phyloP scores from a whole-genome alignment of 352 stramenopile species.

The Globisporangium solare region DNA sequence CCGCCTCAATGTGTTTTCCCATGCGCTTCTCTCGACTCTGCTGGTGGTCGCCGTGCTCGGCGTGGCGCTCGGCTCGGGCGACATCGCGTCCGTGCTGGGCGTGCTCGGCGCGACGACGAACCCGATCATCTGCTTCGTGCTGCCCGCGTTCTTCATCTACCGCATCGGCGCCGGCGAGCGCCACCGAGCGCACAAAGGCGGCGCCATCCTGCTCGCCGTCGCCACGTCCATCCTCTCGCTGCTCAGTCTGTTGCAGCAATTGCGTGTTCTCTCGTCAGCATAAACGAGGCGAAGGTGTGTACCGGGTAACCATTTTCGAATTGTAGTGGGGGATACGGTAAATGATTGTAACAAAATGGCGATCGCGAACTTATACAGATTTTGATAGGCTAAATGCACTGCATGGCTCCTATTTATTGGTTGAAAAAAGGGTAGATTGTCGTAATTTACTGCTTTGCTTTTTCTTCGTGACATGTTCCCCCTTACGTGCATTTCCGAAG shows the following conservation, averaged over 20 bases:
- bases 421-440: not conserved
- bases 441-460: conserved; percentile 3
- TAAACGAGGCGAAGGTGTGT: not conserved
- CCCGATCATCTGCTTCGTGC: conserved; percentile 83
- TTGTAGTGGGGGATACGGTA: not conserved
- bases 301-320: not conserved
- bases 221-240: conserved; percentile 38
- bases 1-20: conserved; percentile 36
- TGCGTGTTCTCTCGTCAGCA: conserved; percentile 10
- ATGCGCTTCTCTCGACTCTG: conserved; percentile 40
- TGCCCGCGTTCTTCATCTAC: conserved; percentile 78
- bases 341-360: too few relatives aligned
- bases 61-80: conserved; percentile 62
- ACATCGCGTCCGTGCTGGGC: conserved; percentile 82
- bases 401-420: too few relatives aligned
- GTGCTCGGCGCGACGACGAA: conserved; percentile 84
- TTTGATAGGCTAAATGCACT: not conserved
- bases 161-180: conserved; percentile 33
- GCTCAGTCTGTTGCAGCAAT: conserved; percentile 55
- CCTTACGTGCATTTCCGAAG: too few relatives aligned
- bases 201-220: conserved; percentile 41
- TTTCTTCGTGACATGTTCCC: not conserved
- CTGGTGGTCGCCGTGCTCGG: conserved; percentile 40
- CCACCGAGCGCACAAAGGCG: conserved; percentile 36
- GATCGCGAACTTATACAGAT: not conserved